A percentile compares a stretch with the other conserved stretches of the same genome.
phyloP scores from a whole-genome alignment of 169 alveolate species.

The Blepharisma undulans region DNA sequence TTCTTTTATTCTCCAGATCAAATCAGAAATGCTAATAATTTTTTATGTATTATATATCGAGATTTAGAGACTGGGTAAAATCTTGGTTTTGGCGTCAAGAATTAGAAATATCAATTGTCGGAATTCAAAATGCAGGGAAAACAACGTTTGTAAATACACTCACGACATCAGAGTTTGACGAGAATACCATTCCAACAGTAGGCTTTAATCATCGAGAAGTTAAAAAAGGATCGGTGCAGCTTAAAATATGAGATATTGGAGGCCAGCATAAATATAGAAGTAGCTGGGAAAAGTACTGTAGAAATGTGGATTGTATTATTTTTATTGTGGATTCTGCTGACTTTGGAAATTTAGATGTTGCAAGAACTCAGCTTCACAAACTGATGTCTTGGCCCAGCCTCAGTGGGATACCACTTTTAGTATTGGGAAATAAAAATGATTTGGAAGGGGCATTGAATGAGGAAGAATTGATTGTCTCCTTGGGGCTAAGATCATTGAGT shows the following conservation, averaged over 20 bases:
- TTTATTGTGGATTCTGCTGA: slow-evolving; percentile 77
- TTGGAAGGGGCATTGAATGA: slow-evolving; percentile 64
- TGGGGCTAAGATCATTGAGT: slow-evolving; percentile 51
- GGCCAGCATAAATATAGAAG: slow-evolving; percentile 75
- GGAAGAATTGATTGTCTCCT: slow-evolving; percentile 63
- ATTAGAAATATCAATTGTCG: slow-evolving; percentile 67
- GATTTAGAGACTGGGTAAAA: slow-evolving; percentile 60
- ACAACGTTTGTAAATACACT: slow-evolving; percentile 66
- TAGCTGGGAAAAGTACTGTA: slow-evolving; percentile 78
- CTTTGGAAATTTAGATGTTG: slow-evolving; percentile 65
- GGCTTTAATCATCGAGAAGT: slow-evolving; percentile 65
- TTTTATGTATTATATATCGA: neutral
- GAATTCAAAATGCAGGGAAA: slow-evolving; percentile 77
- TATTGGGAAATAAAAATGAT: slow-evolving; percentile 76
- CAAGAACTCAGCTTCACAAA: slow-evolving; percentile 57
- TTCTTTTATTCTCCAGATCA: neutral
- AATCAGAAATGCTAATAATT: neutral
- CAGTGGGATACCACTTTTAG: slow-evolving; percentile 69
- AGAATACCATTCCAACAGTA: slow-evolving; percentile 72
- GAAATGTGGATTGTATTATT: slow-evolving; percentile 65
- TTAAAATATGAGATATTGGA: slow-evolving; percentile 78
- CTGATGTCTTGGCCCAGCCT: slow-evolving; percentile 67
- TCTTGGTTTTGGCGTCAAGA: slow-evolving; percentile 56
- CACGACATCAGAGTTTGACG: slow-evolving; percentile 76
- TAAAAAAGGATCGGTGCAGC: slow-evolving; percentile 61